Conservation (phyloP, 2,329 filamentous ascomycete genomes). For the Fusarium sp. region DNA sequence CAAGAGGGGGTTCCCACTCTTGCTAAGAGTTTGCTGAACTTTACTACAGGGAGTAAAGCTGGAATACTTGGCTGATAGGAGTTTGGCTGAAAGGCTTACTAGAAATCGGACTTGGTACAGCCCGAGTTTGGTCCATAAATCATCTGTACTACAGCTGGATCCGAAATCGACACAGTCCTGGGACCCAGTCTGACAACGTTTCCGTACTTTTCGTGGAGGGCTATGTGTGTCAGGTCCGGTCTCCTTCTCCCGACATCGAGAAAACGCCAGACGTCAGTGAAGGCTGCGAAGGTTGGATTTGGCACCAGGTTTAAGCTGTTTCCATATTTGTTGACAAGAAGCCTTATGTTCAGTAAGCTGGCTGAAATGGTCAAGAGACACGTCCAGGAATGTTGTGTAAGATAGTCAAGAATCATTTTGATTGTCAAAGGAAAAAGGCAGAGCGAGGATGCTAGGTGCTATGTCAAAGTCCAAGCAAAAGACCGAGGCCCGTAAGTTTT, state of each 20-base stretch:
- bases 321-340: constrained; percentile 15
- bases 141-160: constrained; percentile 10
- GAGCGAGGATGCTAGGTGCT: no score
- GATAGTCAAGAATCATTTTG: constrained; percentile 1
- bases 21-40: constrained; percentile 9
- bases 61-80: fast-evolving
- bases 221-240: constrained; percentile 26
- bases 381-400: neutral
- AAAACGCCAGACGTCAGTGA: constrained; percentile 29
- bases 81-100: neutral
- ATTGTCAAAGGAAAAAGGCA: no score
- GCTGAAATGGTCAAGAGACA: neutral
- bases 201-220: constrained; percentile 22
- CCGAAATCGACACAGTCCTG: constrained; percentile 5
- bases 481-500: no score
- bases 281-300: constrained; percentile 5
- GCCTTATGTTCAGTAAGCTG: neutral
- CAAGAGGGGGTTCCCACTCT: neutral
- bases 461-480: no score
- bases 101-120: constrained; percentile 18
- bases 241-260: constrained; percentile 21
- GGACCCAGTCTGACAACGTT: constrained; percentile 25
- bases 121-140: constrained; percentile 29
- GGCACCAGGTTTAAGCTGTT: constrained; percentile 17
- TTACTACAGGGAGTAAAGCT: neutral